phyloP scores from a whole-genome alignment of 169 alveolate genomes.

The Plasmodium knowlesi region DNA sequence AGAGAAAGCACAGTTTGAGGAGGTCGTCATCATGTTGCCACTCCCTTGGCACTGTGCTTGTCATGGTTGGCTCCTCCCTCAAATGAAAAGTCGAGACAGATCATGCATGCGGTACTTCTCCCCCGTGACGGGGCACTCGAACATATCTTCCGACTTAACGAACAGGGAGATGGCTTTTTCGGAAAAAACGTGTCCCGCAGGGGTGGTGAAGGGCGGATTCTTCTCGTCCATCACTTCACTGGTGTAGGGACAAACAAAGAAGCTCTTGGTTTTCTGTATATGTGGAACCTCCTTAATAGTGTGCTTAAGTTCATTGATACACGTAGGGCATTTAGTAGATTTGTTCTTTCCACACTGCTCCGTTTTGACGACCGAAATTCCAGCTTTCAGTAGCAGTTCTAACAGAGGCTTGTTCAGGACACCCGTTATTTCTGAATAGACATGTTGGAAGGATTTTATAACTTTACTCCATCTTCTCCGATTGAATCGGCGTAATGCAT shows the following conservation, averaged over 20 bases:
- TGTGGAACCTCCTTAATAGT: conserved; percentile 84
- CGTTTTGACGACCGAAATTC: conserved; percentile 86
- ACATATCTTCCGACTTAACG: conserved; percentile 66
- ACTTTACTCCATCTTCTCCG: conserved; percentile 47
- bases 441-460: conserved; percentile 23
- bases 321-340: conserved; percentile 88
- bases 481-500: conserved; percentile 4
- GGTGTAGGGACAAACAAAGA: conserved; percentile 87
- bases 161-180: conserved; percentile 79
- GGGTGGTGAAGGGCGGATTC: conserved; percentile 90
- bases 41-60: too few species aligned
- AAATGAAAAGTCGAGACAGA: conserved; percentile 78
- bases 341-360: conserved; percentile 81
- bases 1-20: too few species aligned
- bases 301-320: conserved; percentile 84
- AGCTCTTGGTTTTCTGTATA: conserved; percentile 84
- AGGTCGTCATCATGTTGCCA: too few species aligned
- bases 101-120: conserved; percentile 76
- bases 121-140: conserved; percentile 82
- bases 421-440: conserved; percentile 72
- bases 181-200: conserved; percentile 86
- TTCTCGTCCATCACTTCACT: conserved; percentile 88
- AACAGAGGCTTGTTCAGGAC: conserved; percentile 74
- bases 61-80: background rate
- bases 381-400: conserved; percentile 83